These are phyloP conservation scores for Stephanodiscus triporus DNA, from an alignment of 108 stramenopile species.

Conservation along the genomic window DNA sequence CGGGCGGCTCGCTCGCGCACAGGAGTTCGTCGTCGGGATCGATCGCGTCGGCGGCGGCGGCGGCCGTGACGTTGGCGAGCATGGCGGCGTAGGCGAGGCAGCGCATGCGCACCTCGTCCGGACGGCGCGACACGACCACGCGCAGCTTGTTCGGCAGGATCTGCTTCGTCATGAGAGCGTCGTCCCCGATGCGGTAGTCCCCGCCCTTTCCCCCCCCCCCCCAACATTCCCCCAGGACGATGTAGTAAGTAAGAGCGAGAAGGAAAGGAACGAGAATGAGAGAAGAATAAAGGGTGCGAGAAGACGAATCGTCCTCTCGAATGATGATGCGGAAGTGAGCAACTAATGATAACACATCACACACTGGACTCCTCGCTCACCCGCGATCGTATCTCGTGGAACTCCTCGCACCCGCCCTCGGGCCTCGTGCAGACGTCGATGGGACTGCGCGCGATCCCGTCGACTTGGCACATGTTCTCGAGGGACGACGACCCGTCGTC, in stretches of 20 bases:
- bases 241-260: too few species aligned
- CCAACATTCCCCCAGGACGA: too few species aligned
- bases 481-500: constrained; percentile 25
- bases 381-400: constrained; percentile 24
- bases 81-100: too few species aligned
- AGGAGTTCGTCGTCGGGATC: not conserved
- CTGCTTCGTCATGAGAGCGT: constrained; percentile 28
- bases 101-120: constrained; percentile 18
- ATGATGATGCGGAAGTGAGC: too few species aligned
- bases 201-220: constrained; percentile 14
- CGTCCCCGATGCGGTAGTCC: constrained; percentile 27
- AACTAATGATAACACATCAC: too few species aligned
- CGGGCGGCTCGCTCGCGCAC: constrained; percentile 16
- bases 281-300: not conserved
- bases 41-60: too few species aligned
- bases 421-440: constrained; percentile 40
- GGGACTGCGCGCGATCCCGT: constrained; percentile 23
- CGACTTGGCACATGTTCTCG: constrained; percentile 24
- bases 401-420: constrained; percentile 17
- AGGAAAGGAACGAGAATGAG: too few species aligned
- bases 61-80: not conserved
- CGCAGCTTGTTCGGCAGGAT: constrained; percentile 44
- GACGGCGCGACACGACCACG: constrained; percentile 21
- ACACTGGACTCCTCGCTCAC: too few species aligned
- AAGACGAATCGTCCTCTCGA: too few species aligned